Conservation (phyloP, 495 filamentous ascomycete species). For the Aspergillus leporis region DNA sequence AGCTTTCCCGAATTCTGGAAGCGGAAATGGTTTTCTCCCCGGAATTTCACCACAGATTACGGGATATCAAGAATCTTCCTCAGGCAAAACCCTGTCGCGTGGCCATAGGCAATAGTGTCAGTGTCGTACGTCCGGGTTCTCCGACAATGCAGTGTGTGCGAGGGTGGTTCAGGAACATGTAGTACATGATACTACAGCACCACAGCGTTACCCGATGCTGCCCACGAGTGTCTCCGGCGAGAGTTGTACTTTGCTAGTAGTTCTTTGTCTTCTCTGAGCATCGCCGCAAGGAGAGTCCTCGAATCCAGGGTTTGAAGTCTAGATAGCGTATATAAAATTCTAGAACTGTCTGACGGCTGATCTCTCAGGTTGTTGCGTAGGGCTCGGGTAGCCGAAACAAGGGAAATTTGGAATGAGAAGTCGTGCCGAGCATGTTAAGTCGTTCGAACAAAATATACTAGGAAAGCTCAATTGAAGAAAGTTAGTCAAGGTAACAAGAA, state of each 20-base stretch:
- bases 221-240: no score
- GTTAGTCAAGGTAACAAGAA: no score
- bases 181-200: no score
- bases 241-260: constrained; percentile 11
- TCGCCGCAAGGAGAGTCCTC: constrained; percentile 21
- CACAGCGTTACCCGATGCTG: neutral
- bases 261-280: constrained; percentile 19
- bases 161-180: constrained; percentile 14
- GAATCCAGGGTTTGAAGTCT: constrained; percentile 37
- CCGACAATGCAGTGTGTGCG: neutral
- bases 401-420: no score
- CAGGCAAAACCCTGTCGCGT: constrained; percentile 58
- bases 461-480: no score
- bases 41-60: constrained; percentile 53
- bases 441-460: no score
- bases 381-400: constrained; percentile 33
- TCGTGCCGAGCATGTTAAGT: no score
- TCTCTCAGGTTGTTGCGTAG: constrained; percentile 19
- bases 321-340: neutral
- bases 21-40: constrained; percentile 63
- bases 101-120: constrained; percentile 48
- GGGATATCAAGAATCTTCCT: constrained; percentile 61
- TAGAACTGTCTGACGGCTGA: no score
- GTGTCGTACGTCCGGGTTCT: no score
- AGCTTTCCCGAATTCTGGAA: constrained; percentile 25